Base-by-base conservation (phyloP, 2,329 filamentous ascomycete species). In the Neopestalotiopsis sp. region DNA sequence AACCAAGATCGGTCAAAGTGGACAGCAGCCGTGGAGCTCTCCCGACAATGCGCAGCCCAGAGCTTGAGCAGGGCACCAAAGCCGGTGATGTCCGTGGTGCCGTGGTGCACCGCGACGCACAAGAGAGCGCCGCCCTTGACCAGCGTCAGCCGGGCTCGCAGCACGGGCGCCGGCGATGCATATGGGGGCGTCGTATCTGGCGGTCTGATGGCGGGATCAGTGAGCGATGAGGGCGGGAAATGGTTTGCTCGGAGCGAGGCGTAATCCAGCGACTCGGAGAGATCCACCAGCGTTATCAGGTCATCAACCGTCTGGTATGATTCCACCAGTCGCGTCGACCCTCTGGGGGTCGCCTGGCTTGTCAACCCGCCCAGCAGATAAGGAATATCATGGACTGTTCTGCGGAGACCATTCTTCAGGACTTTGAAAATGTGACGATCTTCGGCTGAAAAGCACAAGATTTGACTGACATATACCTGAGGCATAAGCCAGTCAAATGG, bases 401-500 rank as follows among this genome's bases (percentile, higher is more conserved):
- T 68, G 9, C 34, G 40, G 49, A 78, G 64, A 1, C 74, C 74
- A 1, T 67, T 32, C 24, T 61, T 69, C 30, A 78, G 71, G 9
- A 57, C 45, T n/a, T 61, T 17, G 5, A 67, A 17, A 6, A 71
- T 53, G 1, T 67, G 24, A 1, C 66, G 24, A 40, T 70, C 62
- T 6, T 71, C 69, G 2, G 75, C 72, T 24, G 73, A 73, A 30
- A 79, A 79, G 67, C 73, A 75, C 24, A 73, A 68, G 14, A 77
- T 72, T 61, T 78, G 76, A 24, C 73, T 72, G 17, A 78, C 66
- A 65, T 77, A 78, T 40, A 68, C 67, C 24, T 71, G 71, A 53
- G 77, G 77, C 76, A 79, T 77, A 30, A 77, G 68, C 57, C 64
- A 71, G 32, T 79, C 75, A 17, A 79, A 67, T 7, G 76, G 71